Conservation (phyloP, 306 rosid genomes). For the Rosa rugosa region DNA sequence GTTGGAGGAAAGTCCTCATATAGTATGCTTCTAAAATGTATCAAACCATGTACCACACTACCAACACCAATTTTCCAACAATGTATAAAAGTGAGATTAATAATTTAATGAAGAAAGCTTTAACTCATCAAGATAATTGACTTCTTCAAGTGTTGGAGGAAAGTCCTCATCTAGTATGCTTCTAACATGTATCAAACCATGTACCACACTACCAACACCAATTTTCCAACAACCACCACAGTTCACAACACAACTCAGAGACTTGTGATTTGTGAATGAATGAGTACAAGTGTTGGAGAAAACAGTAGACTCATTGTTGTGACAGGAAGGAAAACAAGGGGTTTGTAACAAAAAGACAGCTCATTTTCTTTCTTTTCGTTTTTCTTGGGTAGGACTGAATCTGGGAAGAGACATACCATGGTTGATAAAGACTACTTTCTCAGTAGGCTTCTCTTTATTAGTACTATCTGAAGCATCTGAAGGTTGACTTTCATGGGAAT, state of each 20-base stretch:
- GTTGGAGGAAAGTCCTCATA: neutral
- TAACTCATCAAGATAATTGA: neutral
- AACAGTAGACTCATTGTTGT: neutral
- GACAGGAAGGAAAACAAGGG: neutral
- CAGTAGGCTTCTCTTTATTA: conserved; percentile 32
- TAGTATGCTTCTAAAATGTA: conserved; percentile 4
- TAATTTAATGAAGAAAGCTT: neutral
- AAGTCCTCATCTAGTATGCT: neutral
- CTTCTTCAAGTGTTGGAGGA: neutral
- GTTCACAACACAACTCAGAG: conserved; percentile 8
- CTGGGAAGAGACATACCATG: conserved; percentile 39
- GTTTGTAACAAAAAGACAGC: neutral
- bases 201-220: neutral
- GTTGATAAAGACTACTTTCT: conserved; percentile 46
- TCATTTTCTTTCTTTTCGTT: neutral
- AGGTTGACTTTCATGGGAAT: conserved; percentile 33
- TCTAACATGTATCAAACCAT: neutral
- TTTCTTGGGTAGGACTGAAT: neutral
- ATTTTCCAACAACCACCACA: neutral
- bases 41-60: neutral
- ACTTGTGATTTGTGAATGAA: neutral
- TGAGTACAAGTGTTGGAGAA: neutral
- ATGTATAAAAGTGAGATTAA: neutral
- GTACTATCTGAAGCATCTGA: conserved; percentile 30
- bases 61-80: neutral